Base-by-base conservation (phyloP, 2,329 filamentous ascomycete genomes). In the Colletotrichum gigasporum region DNA sequence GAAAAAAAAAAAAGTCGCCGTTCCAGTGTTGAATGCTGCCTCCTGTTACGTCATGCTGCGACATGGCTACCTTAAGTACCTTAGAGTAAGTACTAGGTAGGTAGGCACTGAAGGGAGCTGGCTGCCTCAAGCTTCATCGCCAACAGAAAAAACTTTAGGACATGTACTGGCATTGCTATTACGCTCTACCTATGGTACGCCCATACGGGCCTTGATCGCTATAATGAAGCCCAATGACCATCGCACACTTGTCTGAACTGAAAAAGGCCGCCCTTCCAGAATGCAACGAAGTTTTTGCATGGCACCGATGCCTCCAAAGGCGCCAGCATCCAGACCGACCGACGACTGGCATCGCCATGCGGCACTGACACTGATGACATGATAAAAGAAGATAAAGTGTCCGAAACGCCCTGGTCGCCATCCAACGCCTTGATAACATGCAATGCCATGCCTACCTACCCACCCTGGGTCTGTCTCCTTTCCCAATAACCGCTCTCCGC, bases 341-440 rank as follows among this genome's bases (percentile, higher is more conserved):
- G 18, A 8, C 41, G 26, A 54, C 48, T 30, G 28, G 39, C n/a
- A 35, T 60, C 47, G 48, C 26, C 26, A 11, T 35, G 16, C 24
- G 47, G 18, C 16, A 20, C 11, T 14, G 28, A 11, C 16, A 14
- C 28, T 10, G 14, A 14, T 22, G 30, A 34, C 22, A 56, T 16
- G 34, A 39, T 48, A n/a, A 41, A 39, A 28, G 22, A 62, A n/a
- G 28, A 20, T 56, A 20, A 56, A 47, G 39, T 37, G 30, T 55
- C 57, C 57, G 20, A 44, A 64, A 65, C 62, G 62, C 62, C 62
- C 20, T 48, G 24, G 28, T 11, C 62, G 28, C 56, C 56, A 44
- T 60, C 44, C 45, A 63, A 63, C 60, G 60, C 60, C 60, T 16
- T 63, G 45, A 39, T 52, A 63, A 59, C 37, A 59, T 63, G 37